Evolutionary conservation across 2,329 filamentous ascomycete genomes (phyloP).

Genomic region (Dothidotthia symphoricarpi): DNA sequence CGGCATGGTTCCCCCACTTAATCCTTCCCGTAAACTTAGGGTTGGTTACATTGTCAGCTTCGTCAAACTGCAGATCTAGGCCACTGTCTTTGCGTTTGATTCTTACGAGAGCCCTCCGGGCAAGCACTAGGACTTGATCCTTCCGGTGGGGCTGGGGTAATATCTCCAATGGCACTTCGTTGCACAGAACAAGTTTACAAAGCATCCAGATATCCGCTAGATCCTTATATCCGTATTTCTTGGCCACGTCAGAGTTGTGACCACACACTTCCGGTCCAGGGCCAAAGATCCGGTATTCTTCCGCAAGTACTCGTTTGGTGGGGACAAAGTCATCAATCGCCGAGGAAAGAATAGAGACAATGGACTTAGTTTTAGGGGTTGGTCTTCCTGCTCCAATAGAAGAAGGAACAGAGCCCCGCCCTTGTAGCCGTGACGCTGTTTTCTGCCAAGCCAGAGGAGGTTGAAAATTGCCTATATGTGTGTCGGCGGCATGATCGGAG

Average conservation of each 20-base stretch:
- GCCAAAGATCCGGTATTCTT: conserved; percentile 80
- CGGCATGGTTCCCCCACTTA: conserved; percentile 58
- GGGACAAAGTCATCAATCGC: conserved; percentile 67
- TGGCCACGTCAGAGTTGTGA: conserved; percentile 78
- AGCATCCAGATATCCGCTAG: conserved; percentile 82
- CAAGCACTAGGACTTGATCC: conserved; percentile 67
- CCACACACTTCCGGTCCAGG: conserved; percentile 76
- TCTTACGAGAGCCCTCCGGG: conserved; percentile 58
- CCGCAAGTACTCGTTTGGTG: conserved; percentile 72
- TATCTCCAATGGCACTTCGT: conserved; percentile 70
- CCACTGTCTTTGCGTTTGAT: conserved; percentile 52
- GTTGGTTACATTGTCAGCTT: conserved; percentile 40
- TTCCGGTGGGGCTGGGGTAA: conserved; percentile 55
- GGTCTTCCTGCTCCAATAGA: conserved; percentile 28
- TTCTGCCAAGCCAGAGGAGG: conserved; percentile 55
- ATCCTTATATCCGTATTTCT: conserved; percentile 67
- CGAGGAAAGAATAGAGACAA: conserved; percentile 68
- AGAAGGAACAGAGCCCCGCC: conserved; percentile 45
- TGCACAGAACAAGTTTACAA: conserved; percentile 71
- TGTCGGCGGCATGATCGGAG: conserved; percentile 42
- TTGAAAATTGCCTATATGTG: conserved; percentile 46
- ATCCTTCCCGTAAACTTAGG: conserved; percentile 46
- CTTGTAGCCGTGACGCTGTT: conserved; percentile 56
- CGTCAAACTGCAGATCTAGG: conserved; percentile 50
- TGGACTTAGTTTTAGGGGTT: conserved; percentile 58